phyloP scores from a whole-genome alignment of 2,329 filamentous ascomycete species.

The Thermoascus crustaceus region DNA sequence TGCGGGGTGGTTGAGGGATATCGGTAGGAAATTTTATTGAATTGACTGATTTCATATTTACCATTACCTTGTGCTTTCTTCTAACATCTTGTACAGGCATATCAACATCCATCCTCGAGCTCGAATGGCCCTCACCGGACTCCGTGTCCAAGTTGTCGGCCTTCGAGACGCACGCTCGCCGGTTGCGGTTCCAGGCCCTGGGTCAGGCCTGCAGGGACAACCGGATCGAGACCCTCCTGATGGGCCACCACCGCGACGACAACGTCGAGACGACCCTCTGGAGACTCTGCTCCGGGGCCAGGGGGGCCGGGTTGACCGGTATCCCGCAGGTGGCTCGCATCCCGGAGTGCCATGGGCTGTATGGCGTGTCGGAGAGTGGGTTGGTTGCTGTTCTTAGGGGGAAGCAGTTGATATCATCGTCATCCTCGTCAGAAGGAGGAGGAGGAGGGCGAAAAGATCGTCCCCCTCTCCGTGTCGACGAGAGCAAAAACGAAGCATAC shows the following conservation, averaged over 20 bases:
- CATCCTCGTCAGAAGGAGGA: too few relatives aligned
- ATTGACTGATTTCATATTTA: neutral
- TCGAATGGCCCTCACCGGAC: slow-evolving; percentile 44
- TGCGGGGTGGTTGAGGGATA: slow-evolving; percentile 33
- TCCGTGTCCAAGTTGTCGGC: slow-evolving; percentile 46
- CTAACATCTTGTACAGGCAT: slow-evolving; percentile 18
- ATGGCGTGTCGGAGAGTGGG: slow-evolving; percentile 63
- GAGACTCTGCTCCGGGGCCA: slow-evolving; percentile 61
- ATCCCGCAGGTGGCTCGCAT: slow-evolving; percentile 60
- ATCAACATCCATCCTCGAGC: slow-evolving; percentile 27
- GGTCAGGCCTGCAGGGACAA: slow-evolving; percentile 51
- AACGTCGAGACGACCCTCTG: slow-evolving; percentile 84
- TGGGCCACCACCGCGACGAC: slow-evolving; percentile 85
- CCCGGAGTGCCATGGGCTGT: slow-evolving; percentile 73
- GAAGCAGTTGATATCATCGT: too few relatives aligned
- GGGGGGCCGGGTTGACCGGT: slow-evolving; percentile 62
- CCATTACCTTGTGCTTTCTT: slow-evolving; percentile 2
- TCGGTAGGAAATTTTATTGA: slow-evolving; percentile 29
- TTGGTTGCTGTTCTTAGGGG: slow-evolving; percentile 33
- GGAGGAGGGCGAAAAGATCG: slow-evolving; percentile 38
- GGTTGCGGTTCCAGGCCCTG: slow-evolving; percentile 62
- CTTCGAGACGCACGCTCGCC: slow-evolving; percentile 70
- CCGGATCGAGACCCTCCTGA: slow-evolving; percentile 54
- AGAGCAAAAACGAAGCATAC: neutral
- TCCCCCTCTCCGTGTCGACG: slow-evolving; percentile 5